Base-by-base conservation (phyloP, 73 alveolate genomes). In the Paraurostyla sp. region DNA sequence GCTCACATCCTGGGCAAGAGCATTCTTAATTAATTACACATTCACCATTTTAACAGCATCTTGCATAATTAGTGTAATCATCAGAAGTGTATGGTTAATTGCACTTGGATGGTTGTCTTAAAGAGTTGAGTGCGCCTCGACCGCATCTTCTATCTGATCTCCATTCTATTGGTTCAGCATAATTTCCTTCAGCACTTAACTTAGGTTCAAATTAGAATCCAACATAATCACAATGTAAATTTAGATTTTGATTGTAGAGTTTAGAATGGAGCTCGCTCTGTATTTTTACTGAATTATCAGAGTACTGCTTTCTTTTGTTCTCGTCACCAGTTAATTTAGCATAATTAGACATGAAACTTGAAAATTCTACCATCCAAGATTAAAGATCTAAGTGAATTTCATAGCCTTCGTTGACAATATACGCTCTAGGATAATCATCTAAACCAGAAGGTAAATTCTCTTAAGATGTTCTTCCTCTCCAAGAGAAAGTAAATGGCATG, bases 371-470 rank as follows among this genome's bases (percentile, higher is more conserved):
- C 92, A 96, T 76, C 99, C 99, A 97, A 50, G 95, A 83, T 60
- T 96, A 91, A 76, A 97, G 76, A 76, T 97, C 99, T 92, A 97
- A 90, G 83, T 97, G 99, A 75, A 96, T 91, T 88, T 97, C 99
- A 41, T 91, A 91, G 38, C 87, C 93, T 59, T 65, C 82, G 32
- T 93, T 93, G 11, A 92, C 94, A 83, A 92, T 68, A 38, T 46
- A 71, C 20, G 96, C 99, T 63, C 99, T 83, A 0, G 99, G 99
- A 62, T 96, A 96, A 84, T 97, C 99, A 92, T 97, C 99, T 35
- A 97, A 76, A 40, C 99, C 99, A 62, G 97, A 83, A 41, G 98
- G 98, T 30, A 89, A 85, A 89, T 94, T 94, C 65, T 95, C 98
- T 2, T 94, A 96, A 16, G 96, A 65, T 25, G 96, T 92, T 83